Base-by-base conservation (phyloP, 164 flowering plant species). In the Cinnamomum micranthum region DNA sequence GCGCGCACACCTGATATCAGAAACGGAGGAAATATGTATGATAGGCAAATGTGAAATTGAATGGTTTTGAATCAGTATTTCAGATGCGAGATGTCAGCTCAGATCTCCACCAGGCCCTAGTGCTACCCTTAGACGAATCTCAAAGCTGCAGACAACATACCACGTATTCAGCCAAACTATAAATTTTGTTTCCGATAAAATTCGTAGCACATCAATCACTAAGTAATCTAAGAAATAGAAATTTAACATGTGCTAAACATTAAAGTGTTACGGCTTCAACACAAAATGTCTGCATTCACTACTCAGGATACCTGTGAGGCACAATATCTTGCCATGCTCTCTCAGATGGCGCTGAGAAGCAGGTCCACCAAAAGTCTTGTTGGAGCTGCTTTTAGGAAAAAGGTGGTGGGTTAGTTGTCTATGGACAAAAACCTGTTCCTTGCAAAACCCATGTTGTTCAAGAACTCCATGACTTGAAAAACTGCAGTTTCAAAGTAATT, bases 381-480 rank as follows among this genome's bases (percentile, higher is more conserved):
- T 82, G 58, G 85, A 72, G 71, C 87, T 72, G 77, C 28, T 73
- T 52, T 89, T 81, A 31, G 90, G 88, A n/a, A 78, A 92, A 80
- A 63, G 96, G 92, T 78, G 97, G 92, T 20, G 97, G 98, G 66
- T 91, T 90, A 72, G 74, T n/a, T 51, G 66, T 95, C 99, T 78
- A 93, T 81, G 77, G 72, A 82, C 99, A 98, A 95, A 69, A 89
- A 47, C 81, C 87, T 87, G 84, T 91, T 95, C 83, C 98, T 93
- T 33, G 97, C 99, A 98, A 88, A 93, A 95, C 70, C 99, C 98
- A 91, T 93, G 98, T 35, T 70, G 77, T 75, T 93, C 98, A 74
- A 92, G 91, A 79, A 89, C 15, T 58, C 99, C 99, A 77, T 47
- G 84, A 80, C 79, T 86, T 25, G 78, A 78, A 71, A 75, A 92